These are phyloP conservation scores for Hygrocybe coccinea DNA, from an alignment of 768 basidiomycete species.

Conservation along the genomic window DNA sequence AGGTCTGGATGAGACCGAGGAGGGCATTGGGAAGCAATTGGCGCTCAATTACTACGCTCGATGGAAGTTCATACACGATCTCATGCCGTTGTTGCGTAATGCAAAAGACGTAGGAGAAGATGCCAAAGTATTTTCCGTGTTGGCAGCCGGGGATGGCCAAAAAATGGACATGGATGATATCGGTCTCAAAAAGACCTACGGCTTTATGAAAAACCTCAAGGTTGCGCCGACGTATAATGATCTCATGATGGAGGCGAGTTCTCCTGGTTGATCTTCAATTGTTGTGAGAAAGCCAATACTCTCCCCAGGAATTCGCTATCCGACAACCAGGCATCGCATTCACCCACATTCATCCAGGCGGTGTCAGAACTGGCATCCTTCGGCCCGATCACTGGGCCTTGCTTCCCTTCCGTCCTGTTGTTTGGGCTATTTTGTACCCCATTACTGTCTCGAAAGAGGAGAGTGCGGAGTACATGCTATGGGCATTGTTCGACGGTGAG, in stretches of 20 bases:
- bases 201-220: slow-evolving; percentile 28
- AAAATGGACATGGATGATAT: slow-evolving; percentile 45
- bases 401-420: slow-evolving; percentile 15
- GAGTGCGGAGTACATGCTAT: slow-evolving; percentile 37
- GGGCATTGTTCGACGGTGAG: slow-evolving; percentile 23
- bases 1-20: slow-evolving; percentile 40
- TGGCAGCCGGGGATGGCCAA: slow-evolving; percentile 32
- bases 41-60: slow-evolving; percentile 49
- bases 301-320: slow-evolving; percentile 29
- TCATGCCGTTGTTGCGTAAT: slow-evolving; percentile 40
- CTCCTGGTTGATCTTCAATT: no score
- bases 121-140: slow-evolving; percentile 44
- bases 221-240: slow-evolving; percentile 46
- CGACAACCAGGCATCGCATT: slow-evolving; percentile 32
- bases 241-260: slow-evolving; percentile 46
- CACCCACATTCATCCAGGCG: slow-evolving; percentile 31
- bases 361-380: slow-evolving; percentile 33
- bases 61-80: slow-evolving; percentile 46
- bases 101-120: slow-evolving; percentile 46
- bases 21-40: slow-evolving; percentile 42
- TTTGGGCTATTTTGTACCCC: slow-evolving; percentile 20
- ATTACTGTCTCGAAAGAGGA: slow-evolving; percentile 23
- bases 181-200: slow-evolving; percentile 46
- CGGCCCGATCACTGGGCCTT: slow-evolving; percentile 23
- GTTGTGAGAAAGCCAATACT: neutral